These are phyloP conservation scores for Rhododendron vialii DNA, from an alignment of 148 eudicot species.

Conservation along the genomic window DNA sequence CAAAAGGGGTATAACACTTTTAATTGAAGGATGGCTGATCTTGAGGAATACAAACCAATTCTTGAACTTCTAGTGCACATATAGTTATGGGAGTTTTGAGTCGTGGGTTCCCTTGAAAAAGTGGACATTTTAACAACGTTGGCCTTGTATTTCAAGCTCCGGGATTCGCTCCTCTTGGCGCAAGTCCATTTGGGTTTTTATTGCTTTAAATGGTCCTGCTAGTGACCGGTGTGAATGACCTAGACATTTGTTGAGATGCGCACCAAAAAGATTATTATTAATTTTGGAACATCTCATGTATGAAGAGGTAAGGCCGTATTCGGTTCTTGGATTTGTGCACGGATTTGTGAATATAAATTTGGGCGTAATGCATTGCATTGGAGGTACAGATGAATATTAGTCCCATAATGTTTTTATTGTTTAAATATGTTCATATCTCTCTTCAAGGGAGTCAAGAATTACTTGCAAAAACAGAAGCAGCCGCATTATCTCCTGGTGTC, in stretches of 20 bases:
- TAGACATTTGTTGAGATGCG: neutral
- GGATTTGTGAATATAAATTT: no score
- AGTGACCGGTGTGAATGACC: neutral
- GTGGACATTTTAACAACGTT: neutral
- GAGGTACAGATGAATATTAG: neutral
- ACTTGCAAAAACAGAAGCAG: neutral
- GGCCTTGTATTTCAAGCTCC: neutral
- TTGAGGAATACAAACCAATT: no score
- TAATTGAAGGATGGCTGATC: no score
- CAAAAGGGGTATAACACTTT: no score
- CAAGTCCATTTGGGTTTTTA: no score
- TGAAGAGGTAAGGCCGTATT: neutral
- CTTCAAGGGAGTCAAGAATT: conserved; percentile 1
- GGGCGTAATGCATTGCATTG: no score
- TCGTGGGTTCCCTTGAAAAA: neutral
- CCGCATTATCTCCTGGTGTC: neutral
- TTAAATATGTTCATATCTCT: neutral
- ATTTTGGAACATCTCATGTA: neutral
- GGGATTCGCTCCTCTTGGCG: no score
- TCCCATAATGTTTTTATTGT: neutral
- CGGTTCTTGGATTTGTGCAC: no score
- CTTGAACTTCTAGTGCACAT: neutral
- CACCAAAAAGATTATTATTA: neutral
- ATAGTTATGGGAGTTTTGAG: neutral
- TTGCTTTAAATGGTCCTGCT: neutral